These are phyloP conservation scores for Luffa aegyptiaca DNA, from an alignment of 306 rosid species.

Conservation along the genomic window DNA sequence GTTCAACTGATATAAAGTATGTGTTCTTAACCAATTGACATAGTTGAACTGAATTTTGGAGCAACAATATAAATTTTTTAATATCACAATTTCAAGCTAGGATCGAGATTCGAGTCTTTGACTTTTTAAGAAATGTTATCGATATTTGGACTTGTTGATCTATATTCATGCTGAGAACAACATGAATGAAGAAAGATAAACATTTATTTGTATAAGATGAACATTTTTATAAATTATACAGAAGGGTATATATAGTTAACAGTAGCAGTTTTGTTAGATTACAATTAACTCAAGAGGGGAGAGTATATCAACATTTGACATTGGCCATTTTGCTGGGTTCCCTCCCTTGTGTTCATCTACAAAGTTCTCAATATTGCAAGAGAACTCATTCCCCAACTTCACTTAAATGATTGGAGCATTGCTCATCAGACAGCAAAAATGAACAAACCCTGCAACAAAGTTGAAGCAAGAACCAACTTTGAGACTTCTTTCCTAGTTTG, in stretches of 20 bases:
- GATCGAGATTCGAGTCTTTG: neutral
- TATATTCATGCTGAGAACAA: neutral
- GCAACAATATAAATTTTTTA: no score
- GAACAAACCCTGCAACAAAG: conserved; percentile 4
- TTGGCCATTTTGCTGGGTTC: neutral
- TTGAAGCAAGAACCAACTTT: neutral
- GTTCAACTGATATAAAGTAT: no score
- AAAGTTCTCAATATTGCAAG: neutral
- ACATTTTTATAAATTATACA: neutral
- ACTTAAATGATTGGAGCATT: neutral
- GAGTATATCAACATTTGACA: neutral
- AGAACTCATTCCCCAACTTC: neutral
- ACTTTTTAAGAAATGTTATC: no score
- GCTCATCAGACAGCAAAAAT: neutral
- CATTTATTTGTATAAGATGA: neutral
- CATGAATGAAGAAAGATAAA: neutral
- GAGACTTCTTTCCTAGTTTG: neutral
- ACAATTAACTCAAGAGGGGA: neutral
- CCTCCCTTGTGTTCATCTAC: neutral
- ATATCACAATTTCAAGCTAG: no score
- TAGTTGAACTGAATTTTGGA: no score
- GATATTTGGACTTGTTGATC: neutral
- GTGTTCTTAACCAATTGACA: no score
- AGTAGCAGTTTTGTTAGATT: neutral
- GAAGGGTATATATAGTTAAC: neutral